phyloP scores from a whole-genome alignment of 2,329 filamentous ascomycete species.

The Trichophyton simii region DNA sequence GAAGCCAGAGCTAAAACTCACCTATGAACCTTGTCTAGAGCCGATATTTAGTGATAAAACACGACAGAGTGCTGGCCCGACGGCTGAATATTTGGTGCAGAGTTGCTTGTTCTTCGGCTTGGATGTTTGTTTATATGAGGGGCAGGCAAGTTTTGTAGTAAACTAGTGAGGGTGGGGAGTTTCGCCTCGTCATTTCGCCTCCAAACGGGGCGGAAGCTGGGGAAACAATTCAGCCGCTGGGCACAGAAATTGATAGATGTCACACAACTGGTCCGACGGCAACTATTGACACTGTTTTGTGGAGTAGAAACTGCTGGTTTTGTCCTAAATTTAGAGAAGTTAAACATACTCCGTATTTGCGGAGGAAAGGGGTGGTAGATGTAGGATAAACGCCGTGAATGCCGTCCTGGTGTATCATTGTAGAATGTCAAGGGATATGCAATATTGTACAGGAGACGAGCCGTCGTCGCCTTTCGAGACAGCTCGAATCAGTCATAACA shows the following conservation, averaged over 20 bases:
- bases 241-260: not conserved
- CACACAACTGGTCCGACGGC: not conserved
- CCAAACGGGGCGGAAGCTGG: not conserved
- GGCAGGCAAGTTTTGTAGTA: not conserved
- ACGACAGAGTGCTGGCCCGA: not conserved
- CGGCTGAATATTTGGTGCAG: not conserved
- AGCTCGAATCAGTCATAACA: not conserved
- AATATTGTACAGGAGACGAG: conserved; percentile 1
- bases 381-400: not conserved
- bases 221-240: not conserved
- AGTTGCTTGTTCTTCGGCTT: not conserved
- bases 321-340: not conserved
- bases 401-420: not conserved
- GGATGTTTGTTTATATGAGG: not conserved
- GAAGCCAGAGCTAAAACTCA: not conserved
- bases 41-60: not conserved
- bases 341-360: not conserved
- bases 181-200: not conserved
- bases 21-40: not conserved
- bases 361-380: not conserved
- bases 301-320: not conserved
- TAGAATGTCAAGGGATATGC: not conserved
- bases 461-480: not conserved
- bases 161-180: not conserved
- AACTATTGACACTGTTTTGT: not conserved